Conservation (phyloP, 2,329 filamentous ascomycete species). For the Alternaria sp. region DNA sequence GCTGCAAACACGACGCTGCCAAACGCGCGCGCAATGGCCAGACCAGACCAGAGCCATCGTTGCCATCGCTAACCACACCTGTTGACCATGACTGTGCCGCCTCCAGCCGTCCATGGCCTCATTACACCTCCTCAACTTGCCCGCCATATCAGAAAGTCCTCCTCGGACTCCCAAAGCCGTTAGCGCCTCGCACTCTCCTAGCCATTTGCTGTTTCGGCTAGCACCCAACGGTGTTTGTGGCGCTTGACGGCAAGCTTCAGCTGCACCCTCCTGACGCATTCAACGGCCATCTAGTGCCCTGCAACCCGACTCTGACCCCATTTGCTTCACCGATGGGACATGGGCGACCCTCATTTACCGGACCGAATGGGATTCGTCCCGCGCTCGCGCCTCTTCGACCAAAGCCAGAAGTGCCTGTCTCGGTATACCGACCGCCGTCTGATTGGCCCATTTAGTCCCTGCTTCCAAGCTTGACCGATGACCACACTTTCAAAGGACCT, state of each 20-base stretch:
- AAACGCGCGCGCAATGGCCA: background rate
- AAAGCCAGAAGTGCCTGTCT: conserved; percentile 1
- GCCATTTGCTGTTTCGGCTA: conserved; percentile 14
- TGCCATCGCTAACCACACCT: background rate
- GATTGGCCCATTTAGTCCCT: conserved; percentile 10
- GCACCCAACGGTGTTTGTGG: conserved; percentile 17
- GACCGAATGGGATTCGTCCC: conserved; percentile 14
- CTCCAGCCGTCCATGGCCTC: background rate
- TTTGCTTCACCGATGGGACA: conserved; percentile 14
- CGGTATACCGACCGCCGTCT: conserved; percentile 7
- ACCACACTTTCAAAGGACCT: conserved; percentile 5
- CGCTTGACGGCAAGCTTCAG: conserved; percentile 6
- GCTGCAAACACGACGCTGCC: background rate
- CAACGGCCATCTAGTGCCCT: conserved; percentile 16
- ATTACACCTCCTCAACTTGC: background rate
- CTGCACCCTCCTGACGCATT: conserved; percentile 17
- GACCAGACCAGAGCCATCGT: background rate
- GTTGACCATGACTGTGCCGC: conserved; percentile 5
- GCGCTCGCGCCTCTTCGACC: conserved; percentile 3
- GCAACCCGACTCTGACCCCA: conserved; percentile 10
- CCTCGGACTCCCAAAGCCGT: conserved; percentile 1
- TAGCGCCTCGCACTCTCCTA: conserved; percentile 1
- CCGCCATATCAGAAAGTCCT: conserved; percentile 1
- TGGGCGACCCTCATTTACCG: conserved; percentile 11
- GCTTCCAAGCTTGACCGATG: conserved; percentile 8